Conservation (phyloP, 2,329 filamentous ascomycete species). For the Botrytis fragariae region DNA sequence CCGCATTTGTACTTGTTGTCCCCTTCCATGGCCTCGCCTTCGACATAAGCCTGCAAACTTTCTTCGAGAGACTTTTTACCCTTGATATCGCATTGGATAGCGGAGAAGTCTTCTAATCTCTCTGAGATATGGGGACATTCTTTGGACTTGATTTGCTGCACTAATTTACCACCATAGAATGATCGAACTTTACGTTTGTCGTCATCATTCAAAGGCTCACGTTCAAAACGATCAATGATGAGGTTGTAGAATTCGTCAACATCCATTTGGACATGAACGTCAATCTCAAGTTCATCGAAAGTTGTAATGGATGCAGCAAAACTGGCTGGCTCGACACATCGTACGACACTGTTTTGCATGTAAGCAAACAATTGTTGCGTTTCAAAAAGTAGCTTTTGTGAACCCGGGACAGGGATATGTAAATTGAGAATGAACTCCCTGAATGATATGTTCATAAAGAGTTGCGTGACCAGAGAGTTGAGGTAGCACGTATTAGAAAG, state of each 20-base stretch:
- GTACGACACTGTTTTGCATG: constrained; percentile 79
- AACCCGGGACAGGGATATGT: constrained; percentile 51
- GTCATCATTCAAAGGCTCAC: constrained; percentile 66
- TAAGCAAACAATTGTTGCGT: constrained; percentile 79
- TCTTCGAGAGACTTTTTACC: constrained; percentile 81
- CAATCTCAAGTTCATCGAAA: constrained; percentile 78
- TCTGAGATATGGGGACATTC: constrained; percentile 95
- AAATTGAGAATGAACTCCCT: constrained; percentile 75
- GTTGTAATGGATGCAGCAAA: constrained; percentile 77
- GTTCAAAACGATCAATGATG: constrained; percentile 87
- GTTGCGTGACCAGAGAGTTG: constrained; percentile 89
- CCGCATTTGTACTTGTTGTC: constrained; percentile 99
- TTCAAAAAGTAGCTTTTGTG: constrained; percentile 69
- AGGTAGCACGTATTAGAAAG: constrained; percentile 96
- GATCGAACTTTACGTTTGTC: constrained; percentile 71
- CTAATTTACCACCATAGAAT: constrained; percentile 87
- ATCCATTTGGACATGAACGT: constrained; percentile 92
- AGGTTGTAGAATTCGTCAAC: constrained; percentile 97
- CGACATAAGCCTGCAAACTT: constrained; percentile 90
- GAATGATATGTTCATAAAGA: constrained; percentile 93
- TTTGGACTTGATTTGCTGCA: constrained; percentile 93
- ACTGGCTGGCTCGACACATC: constrained; percentile 67
- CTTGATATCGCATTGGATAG: constrained; percentile 94
- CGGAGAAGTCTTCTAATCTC: constrained; percentile 83
- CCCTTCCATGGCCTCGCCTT: constrained; percentile 96